A percentile compares a stretch with the other conserved stretches of the same genome.
phyloP scores from a whole-genome alignment of 2,329 filamentous ascomycete genomes.

The Xylariaceae sp. region DNA sequence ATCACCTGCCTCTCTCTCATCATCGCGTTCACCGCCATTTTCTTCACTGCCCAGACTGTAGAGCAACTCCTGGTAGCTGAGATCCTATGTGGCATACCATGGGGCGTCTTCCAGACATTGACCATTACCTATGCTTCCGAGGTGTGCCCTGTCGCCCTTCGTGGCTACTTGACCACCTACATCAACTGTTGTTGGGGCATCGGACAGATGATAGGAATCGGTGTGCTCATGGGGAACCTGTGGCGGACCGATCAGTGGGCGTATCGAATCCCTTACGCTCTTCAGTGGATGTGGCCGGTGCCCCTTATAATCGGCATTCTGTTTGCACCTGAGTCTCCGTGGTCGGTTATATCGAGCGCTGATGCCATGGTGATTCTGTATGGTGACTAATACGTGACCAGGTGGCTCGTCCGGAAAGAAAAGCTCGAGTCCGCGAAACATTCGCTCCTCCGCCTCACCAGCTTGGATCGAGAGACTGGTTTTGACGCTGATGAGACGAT shows the following conservation, averaged over 20 bases:
- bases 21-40: constrained; percentile 56
- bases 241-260: constrained; percentile 63
- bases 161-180: constrained; percentile 65
- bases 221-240: constrained; percentile 67
- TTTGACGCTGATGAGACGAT: constrained; percentile 82
- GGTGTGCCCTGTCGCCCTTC: constrained; percentile 67
- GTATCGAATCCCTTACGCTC: constrained; percentile 61
- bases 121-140: constrained; percentile 66
- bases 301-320: constrained; percentile 62
- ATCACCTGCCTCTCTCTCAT: constrained; percentile 52
- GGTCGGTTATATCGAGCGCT: constrained; percentile 30
- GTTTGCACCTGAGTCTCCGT: constrained; percentile 67
- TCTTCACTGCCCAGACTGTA: constrained; percentile 61
- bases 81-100: constrained; percentile 59
- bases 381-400: too few relatives aligned
- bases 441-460: constrained; percentile 62
- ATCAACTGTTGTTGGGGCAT: constrained; percentile 76
- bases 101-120: constrained; percentile 56
- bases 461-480: constrained; percentile 57
- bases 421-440: constrained; percentile 62
- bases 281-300: constrained; percentile 76
- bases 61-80: constrained; percentile 56
- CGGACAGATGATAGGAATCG: constrained; percentile 69
- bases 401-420: constrained; percentile 66
- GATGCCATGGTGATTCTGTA: too few relatives aligned